Base-by-base conservation (phyloP, 176 grass and related monocot species). In the Carex kokanica region DNA sequence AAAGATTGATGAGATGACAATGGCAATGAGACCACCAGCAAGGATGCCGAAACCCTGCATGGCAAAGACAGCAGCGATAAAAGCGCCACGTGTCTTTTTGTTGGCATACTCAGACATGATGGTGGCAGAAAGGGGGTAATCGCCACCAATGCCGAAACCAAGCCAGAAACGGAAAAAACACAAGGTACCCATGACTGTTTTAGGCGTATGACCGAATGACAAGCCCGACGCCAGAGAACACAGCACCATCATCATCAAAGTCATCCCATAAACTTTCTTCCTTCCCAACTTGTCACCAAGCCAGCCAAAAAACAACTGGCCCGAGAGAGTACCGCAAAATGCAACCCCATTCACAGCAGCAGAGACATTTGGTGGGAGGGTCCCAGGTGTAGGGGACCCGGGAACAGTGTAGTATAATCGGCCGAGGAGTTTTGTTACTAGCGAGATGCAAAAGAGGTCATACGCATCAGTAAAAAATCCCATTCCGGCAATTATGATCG, bases 81-180 rank as follows among this genome's bases (percentile, higher is more conserved):
- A 89, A 36, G 88, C 51, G 4, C 88, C 88, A 56, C 88, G 49
- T 5, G 92, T 94, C 45, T 78, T 86, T 88, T 97, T 97, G 88
- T 88, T 97, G 17, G 95, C 95, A 70, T 97, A 94, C 84, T 97
- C 92, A 2, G 95, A 97, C 95, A 97, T 97, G 90, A 97, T 97
- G 45, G 95, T 94, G 2, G 95, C 92, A 0, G 87, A 90, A 18
- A 97, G 82, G 0, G 92, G 94, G 56, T 97, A 97, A 69, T 97
- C 92, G 21, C 92, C 95, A 53, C 94, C 95, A 83, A 94, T 97
- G 81, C 95, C 95, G 32, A 97, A 97, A 18, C 95, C 95, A 55
- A 97, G 90, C 90, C 94, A 94, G 85, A 97, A 97, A 14, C 92
- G 92, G 83, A 97, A 97, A 88, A 97, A 97, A 85, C 90, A 94